phyloP scores from a whole-genome alignment of 2,329 filamentous ascomycete genomes.

The Drechslerella coelobrocha region DNA sequence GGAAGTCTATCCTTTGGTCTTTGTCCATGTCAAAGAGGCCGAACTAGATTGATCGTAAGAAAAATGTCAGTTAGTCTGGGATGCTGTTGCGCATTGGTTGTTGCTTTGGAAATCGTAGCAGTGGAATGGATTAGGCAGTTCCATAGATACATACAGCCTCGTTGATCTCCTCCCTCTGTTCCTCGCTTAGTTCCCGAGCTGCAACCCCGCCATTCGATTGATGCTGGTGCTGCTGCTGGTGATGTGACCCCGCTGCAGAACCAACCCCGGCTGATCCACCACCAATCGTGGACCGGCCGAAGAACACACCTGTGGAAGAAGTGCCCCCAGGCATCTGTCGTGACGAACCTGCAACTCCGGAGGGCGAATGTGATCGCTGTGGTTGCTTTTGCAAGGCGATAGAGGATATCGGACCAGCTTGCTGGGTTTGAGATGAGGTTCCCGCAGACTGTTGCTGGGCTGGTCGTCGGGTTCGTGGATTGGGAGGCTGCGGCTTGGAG shows the following conservation, averaged over 20 bases:
- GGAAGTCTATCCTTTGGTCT: slow-evolving; percentile 92
- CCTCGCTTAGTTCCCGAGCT: slow-evolving; percentile 72
- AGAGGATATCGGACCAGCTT: slow-evolving; percentile 36
- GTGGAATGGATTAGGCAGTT: no score
- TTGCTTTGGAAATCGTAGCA: no score
- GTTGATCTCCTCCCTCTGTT: slow-evolving; percentile 90
- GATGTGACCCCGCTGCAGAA: slow-evolving; percentile 48
- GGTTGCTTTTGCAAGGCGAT: slow-evolving; percentile 47
- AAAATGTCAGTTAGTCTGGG: background rate
- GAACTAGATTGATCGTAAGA: slow-evolving; percentile 66
- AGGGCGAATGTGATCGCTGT: slow-evolving; percentile 51
- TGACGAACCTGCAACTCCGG: slow-evolving; percentile 48
- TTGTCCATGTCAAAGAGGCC: slow-evolving; percentile 96
- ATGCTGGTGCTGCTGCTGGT: slow-evolving; percentile 48
- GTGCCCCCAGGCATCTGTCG: slow-evolving; percentile 39
- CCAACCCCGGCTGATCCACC: slow-evolving; percentile 48
- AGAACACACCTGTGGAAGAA: slow-evolving; percentile 40
- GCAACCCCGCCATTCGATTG: slow-evolving; percentile 53
- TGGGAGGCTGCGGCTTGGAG: slow-evolving; percentile 61
- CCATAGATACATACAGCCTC: slow-evolving; percentile 77
- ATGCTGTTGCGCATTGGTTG: no score
- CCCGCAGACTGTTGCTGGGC: slow-evolving; percentile 52
- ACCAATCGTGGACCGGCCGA: slow-evolving; percentile 52
- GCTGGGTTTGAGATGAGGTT: slow-evolving; percentile 36
- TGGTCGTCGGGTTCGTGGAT: slow-evolving; percentile 56